phyloP scores from a whole-genome alignment of 805 yeast genomes.

The Yarrowia sp. region DNA sequence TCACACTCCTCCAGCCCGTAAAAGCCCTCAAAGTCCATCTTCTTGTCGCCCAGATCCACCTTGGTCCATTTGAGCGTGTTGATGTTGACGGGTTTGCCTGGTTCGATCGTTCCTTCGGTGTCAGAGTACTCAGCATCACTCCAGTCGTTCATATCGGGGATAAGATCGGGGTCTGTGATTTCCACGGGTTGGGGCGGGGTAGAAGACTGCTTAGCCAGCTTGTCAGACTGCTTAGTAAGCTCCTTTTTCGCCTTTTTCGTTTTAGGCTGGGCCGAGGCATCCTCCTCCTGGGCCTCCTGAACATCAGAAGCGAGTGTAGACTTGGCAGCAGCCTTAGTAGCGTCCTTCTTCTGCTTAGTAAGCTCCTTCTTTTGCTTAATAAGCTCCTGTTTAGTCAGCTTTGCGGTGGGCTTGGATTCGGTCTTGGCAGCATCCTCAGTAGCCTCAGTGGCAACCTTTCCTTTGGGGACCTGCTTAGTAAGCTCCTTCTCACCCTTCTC shows the following conservation, averaged over 20 bases:
- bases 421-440: neutral
- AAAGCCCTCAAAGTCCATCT: conserved; percentile 86
- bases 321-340: neutral
- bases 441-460: too few species aligned
- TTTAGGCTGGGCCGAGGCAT: too few species aligned
- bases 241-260: neutral
- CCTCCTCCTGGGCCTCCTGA: too few species aligned
- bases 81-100: conserved; percentile 23
- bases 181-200: too few species aligned
- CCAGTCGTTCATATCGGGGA: neutral
- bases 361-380: too few species aligned
- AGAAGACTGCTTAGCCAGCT: too few species aligned
- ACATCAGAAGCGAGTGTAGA: too few species aligned
- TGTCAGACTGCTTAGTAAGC: neutral
- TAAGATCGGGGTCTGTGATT: too few species aligned
- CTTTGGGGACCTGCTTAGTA: too few species aligned
- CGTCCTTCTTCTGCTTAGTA: neutral
- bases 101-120: neutral
- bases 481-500: neutral
- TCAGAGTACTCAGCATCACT: neutral
- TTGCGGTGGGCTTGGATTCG: neutral
- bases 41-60: conserved; percentile 76
- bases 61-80: conserved; percentile 60
- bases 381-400: too few species aligned
- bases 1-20: conserved; percentile 92